Conservation (phyloP, 441 rosid species). For the Omphalea diandra region DNA sequence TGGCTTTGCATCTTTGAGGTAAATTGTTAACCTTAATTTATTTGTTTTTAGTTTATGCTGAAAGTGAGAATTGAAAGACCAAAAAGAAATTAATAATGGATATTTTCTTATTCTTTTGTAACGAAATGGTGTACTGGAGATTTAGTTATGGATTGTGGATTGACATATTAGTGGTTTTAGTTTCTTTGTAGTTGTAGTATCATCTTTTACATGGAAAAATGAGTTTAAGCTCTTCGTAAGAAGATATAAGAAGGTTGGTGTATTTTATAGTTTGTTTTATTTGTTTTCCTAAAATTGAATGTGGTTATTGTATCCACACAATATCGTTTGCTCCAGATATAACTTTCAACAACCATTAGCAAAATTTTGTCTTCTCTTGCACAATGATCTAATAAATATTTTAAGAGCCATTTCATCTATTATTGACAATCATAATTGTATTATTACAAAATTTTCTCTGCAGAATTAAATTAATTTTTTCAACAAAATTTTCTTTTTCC, state of each 20-base stretch:
- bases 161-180: conserved; percentile 80
- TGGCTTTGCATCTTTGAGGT: neutral
- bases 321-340: neutral
- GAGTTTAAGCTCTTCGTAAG: conserved; percentile 56
- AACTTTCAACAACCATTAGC: neutral
- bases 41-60: conserved; percentile 8
- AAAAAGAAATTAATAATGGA: conserved; percentile 10
- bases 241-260: conserved; percentile 49
- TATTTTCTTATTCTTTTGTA: conserved; percentile 23
- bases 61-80: neutral
- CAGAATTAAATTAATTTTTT: too few species aligned
- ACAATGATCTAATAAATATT: neutral
- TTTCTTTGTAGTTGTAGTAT: conserved; percentile 73
- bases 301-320: neutral
- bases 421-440: too few species aligned
- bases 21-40: neutral
- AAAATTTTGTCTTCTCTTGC: neutral
- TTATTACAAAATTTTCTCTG: too few species aligned
- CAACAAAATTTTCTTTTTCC: too few species aligned
- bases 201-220: conserved; percentile 71
- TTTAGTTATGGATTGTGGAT: conserved; percentile 89
- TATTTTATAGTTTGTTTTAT: neutral
- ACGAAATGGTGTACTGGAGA: conserved; percentile 95
- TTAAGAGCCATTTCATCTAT: neutral
- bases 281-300: neutral